Percentiles rank a stretch among this genome's conserved stretches.
Evolutionary conservation across 768 basidiomycete genomes (phyloP).

Genomic region (Mycena latifolia): DNA sequence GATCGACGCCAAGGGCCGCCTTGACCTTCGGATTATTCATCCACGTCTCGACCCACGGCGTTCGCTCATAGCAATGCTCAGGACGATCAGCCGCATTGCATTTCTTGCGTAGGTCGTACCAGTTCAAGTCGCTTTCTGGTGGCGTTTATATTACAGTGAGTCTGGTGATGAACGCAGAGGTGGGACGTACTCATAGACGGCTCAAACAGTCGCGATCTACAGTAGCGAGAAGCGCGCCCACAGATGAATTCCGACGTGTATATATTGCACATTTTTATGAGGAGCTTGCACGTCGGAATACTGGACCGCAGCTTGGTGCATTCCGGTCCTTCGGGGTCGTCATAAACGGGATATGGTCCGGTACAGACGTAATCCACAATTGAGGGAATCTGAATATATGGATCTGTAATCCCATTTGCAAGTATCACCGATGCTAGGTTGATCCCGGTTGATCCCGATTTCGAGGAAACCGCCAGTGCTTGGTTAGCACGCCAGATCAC

Average conservation of each 20-base stretch:
- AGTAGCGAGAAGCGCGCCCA: conserved; percentile 28
- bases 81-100: conserved; percentile 55
- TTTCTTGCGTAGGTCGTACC: conserved; percentile 62
- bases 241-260: conserved; percentile 27
- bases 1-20: conserved; percentile 54
- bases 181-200: conserved; percentile 31
- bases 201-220: conserved; percentile 32
- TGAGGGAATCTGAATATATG: conserved; percentile 57
- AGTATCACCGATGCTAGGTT: conserved; percentile 62
- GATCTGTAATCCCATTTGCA: conserved; percentile 61
- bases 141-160: not conserved
- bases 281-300: conserved; percentile 45
- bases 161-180: not conserved
- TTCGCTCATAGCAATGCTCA: conserved; percentile 55
- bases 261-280: conserved; percentile 29
- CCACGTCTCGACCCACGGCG: conserved; percentile 64
- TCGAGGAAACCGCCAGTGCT: conserved; percentile 34
- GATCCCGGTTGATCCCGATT: conserved; percentile 42
- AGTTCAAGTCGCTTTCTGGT: conserved; percentile 51
- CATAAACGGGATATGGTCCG: conserved; percentile 54
- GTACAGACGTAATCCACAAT: conserved; percentile 59
- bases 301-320: conserved; percentile 53
- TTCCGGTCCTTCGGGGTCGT: conserved; percentile 54
- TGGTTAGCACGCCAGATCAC: conserved; percentile 59
- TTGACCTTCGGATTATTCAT: conserved; percentile 63